phyloP scores from a whole-genome alignment of 345 rosid species.

The Eucalyptus dawsonii region DNA sequence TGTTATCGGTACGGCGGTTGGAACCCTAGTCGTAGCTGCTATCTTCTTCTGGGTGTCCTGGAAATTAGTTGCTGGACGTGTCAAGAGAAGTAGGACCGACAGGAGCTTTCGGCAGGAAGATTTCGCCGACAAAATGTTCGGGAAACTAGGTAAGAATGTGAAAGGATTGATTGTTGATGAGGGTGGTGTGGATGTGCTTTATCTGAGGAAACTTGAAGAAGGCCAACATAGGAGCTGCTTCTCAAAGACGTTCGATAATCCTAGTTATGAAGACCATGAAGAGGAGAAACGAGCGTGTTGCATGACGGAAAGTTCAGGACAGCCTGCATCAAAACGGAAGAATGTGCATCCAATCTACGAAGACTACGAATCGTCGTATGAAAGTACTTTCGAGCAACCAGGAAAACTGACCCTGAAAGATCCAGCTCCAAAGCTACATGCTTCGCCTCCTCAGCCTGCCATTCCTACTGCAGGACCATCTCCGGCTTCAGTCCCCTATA shows the following conservation, averaged over 20 bases:
- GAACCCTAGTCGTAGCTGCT: constrained; percentile 6
- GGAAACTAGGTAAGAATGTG: constrained; percentile 17
- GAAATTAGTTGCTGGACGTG: background rate
- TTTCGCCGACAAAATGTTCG: constrained; percentile 9
- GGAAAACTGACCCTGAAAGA: background rate
- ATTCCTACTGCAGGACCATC: background rate
- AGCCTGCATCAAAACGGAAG: background rate
- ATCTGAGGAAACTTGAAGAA: constrained; percentile 29
- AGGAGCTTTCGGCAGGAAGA: constrained; percentile 21
- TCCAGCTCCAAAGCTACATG: background rate
- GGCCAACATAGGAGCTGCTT: constrained; percentile 1
- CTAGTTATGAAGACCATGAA: constrained; percentile 16
- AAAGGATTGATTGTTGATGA: constrained; percentile 33
- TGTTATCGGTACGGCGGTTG: constrained; percentile 7
- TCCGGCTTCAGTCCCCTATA: background rate
- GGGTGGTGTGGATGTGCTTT: constrained; percentile 41
- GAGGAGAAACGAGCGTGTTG: constrained; percentile 12
- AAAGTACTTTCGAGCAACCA: background rate
- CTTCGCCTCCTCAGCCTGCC: background rate
- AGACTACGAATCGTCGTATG: background rate
- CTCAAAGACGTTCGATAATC: constrained; percentile 23
- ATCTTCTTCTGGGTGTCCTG: constrained; percentile 14
- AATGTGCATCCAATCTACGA: background rate
- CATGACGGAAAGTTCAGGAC: background rate
- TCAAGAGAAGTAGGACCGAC: background rate